A percentile compares a stretch with the other conserved stretches of the same genome.
Evolutionary conservation across 2,329 filamentous ascomycete genomes (phyloP).

Genomic region (Alternaria gansuensis): DNA sequence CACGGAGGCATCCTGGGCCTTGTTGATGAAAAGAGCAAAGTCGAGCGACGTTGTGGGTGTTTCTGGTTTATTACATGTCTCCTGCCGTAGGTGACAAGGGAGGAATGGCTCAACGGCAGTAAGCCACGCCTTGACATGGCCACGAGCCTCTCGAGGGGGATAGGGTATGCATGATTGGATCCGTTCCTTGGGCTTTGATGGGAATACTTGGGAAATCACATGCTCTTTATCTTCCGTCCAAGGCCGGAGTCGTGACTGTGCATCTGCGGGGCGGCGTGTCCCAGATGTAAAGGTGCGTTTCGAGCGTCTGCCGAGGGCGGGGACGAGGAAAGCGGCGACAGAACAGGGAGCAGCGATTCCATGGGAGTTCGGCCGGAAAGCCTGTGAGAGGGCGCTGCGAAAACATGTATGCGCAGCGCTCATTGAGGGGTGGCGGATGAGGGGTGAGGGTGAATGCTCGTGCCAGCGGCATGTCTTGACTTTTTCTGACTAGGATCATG

Average conservation of each 20-base stretch:
- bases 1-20: slow-evolving; percentile 41
- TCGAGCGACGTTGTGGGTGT: slow-evolving; percentile 38
- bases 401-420: slow-evolving; percentile 51
- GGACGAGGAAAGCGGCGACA: slow-evolving; percentile 49
- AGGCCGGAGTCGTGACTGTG: slow-evolving; percentile 6
- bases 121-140: slow-evolving; percentile 48
- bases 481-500: slow-evolving; percentile 41
- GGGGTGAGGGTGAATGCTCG: slow-evolving; percentile 30
- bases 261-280: slow-evolving; percentile 27
- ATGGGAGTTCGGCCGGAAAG: slow-evolving; percentile 43
- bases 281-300: slow-evolving; percentile 40
- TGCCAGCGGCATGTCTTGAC: slow-evolving; percentile 29
- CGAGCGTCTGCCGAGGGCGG: slow-evolving; percentile 37
- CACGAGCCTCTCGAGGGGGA: slow-evolving; percentile 32
- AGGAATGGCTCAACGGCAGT: slow-evolving; percentile 50
- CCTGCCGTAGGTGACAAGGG: slow-evolving; percentile 45
- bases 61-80: slow-evolving; percentile 17
- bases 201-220: slow-evolving; percentile 4
- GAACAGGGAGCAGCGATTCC: slow-evolving; percentile 34
- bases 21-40: slow-evolving; percentile 38
- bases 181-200: slow-evolving; percentile 22
- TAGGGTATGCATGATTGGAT: slow-evolving; percentile 32
- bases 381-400: slow-evolving; percentile 49
- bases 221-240: slow-evolving; percentile 8
- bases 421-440: slow-evolving; percentile 44